Conservation (phyloP, 495 filamentous ascomycete genomes). For the Aspergillus bridgeri region DNA sequence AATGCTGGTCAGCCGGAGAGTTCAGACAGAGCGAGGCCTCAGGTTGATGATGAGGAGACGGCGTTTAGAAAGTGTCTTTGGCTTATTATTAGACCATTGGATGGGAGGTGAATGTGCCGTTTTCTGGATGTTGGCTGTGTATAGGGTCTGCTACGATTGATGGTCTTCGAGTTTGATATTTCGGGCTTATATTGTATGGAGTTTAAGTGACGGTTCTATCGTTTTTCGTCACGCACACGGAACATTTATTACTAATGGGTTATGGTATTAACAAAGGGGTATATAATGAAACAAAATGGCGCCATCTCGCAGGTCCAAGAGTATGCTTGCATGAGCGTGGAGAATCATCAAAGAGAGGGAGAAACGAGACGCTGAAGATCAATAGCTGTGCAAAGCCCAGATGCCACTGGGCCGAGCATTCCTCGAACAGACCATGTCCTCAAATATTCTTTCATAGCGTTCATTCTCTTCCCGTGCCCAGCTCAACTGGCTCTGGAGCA, state of each 20-base stretch:
- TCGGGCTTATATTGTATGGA: not conserved
- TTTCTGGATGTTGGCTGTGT: not conserved
- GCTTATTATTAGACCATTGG: not conserved
- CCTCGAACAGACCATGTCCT: too few species aligned
- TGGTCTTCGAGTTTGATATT: not conserved
- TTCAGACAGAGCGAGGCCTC: not conserved
- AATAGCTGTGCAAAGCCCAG: too few species aligned
- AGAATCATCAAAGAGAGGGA: too few species aligned
- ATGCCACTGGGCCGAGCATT: too few species aligned
- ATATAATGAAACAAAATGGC: not conserved
- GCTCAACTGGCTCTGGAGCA: not conserved
- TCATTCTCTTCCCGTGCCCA: not conserved
- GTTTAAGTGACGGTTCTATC: not conserved
- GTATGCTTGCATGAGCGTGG: too few species aligned
- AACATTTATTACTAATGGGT: not conserved
- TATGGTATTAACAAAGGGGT: not conserved
- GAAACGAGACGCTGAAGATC: too few species aligned
- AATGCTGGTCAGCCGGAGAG: not conserved
- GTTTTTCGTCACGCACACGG: not conserved
- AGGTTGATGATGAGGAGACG: not conserved
- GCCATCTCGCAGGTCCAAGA: too few species aligned
- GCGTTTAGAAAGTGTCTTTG: not conserved
- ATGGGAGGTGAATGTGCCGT: not conserved
- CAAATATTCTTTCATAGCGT: too few species aligned
- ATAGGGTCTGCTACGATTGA: too few species aligned